Evolutionary conservation across 129 eudicot species (phyloP).

Genomic region (Tanacetum coccineum): DNA sequence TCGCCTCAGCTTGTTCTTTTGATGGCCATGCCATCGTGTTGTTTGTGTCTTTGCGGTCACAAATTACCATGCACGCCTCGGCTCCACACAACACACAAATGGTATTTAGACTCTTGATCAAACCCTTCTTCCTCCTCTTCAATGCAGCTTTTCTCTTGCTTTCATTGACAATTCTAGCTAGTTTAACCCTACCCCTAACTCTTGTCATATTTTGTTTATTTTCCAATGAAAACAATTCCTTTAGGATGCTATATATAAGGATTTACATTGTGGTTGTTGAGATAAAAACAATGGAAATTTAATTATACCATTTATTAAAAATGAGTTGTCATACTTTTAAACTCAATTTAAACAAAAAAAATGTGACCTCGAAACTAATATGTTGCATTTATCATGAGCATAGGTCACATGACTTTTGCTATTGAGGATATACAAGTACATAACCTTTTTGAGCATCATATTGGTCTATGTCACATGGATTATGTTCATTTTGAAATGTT

Average conservation of each 20-base stretch:
- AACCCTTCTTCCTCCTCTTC: background rate
- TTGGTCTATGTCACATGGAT: too few species aligned
- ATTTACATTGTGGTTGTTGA: background rate
- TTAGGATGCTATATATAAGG: background rate
- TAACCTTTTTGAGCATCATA: too few species aligned
- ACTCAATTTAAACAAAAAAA: too few species aligned
- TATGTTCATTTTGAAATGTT: too few species aligned
- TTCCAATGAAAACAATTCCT: background rate
- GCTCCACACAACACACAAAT: background rate
- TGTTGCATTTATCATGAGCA: too few species aligned
- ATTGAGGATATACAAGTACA: too few species aligned
- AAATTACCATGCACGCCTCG: background rate
- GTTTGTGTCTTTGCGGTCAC: conserved; percentile 1
- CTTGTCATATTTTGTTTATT: conserved; percentile 13
- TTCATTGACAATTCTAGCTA: conserved; percentile 9
- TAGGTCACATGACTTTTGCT: too few species aligned
- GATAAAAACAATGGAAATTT: background rate
- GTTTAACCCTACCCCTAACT: conserved; percentile 6
- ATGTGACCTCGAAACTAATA: too few species aligned
- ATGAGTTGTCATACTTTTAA: too few species aligned
- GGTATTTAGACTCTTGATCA: conserved; percentile 1
- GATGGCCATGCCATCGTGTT: conserved; percentile 7
- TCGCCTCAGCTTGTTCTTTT: background rate
- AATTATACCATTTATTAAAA: background rate
- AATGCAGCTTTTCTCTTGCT: conserved; percentile 14